phyloP scores from a whole-genome alignment of 352 stramenopile genomes.

The Globisporangium apiculatum region DNA sequence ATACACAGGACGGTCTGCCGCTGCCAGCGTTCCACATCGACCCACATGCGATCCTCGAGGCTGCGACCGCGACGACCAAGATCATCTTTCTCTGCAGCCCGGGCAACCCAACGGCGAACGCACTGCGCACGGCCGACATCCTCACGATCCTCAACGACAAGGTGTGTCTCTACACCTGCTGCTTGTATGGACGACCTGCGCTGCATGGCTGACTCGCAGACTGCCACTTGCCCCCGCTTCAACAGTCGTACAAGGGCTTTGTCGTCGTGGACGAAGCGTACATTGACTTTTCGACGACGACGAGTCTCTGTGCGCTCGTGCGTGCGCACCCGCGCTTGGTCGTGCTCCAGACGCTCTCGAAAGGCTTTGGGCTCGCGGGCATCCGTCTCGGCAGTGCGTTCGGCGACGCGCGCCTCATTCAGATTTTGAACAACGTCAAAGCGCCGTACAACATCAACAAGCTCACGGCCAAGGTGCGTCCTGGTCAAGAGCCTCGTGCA shows the following conservation, averaged over 20 bases:
- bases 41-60: conserved; percentile 79
- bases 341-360: conserved; percentile 97
- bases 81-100: conserved; percentile 97
- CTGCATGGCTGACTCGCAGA: not conserved
- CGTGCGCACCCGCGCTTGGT: conserved; percentile 92
- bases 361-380: conserved; percentile 96
- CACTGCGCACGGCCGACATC: conserved; percentile 88
- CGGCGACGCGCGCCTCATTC: conserved; percentile 89
- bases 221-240: not conserved
- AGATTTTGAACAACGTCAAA: conserved; percentile 99
- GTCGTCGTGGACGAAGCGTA: conserved; percentile 99
- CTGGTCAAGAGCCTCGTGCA: too few species aligned
- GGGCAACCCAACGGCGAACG: conserved; percentile 96
- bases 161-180: conserved; percentile 7
- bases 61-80: conserved; percentile 89
- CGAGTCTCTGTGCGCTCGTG: conserved; percentile 84
- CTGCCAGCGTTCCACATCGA: conserved; percentile 82
- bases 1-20: conserved; percentile 23
- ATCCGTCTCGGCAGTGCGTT: conserved; percentile 93
- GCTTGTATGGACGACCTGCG: too few species aligned
- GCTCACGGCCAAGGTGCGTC: conserved; percentile 80
- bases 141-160: conserved; percentile 80
- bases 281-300: conserved; percentile 91
- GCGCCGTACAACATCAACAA: conserved; percentile 99
- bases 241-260: conserved; percentile 83